These are phyloP conservation scores for Mycena leptocephala DNA, from an alignment of 768 basidiomycete genomes.

Conservation along the genomic window DNA sequence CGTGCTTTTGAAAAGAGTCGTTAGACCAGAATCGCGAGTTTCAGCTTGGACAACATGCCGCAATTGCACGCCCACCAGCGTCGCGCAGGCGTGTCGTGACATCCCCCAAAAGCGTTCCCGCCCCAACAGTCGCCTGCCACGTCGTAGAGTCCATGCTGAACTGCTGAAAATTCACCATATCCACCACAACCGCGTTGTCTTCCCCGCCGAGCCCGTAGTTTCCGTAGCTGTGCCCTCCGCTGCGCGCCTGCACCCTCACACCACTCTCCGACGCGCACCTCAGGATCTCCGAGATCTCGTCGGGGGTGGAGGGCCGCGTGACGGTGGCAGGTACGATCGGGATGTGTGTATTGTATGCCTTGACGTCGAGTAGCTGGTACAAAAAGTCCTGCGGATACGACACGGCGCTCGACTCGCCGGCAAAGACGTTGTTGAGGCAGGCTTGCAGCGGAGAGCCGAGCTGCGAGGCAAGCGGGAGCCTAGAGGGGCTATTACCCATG, in stretches of 20 bases:
- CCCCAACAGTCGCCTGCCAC: conserved; percentile 41
- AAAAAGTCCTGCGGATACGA: conserved; percentile 21
- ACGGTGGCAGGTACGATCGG: conserved; percentile 40
- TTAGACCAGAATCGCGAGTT: too few relatives aligned
- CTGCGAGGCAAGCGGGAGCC: not conserved
- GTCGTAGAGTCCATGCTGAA: conserved; percentile 43
- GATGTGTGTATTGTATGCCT: conserved; percentile 31
- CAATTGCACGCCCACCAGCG: conserved; percentile 41
- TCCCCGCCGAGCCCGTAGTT: conserved; percentile 42
- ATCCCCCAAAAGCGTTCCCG: conserved; percentile 41
- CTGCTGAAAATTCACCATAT: conserved; percentile 41
- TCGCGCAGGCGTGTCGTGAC: conserved; percentile 36
- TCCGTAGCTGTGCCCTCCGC: conserved; percentile 30
- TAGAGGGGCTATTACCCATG: too few relatives aligned
- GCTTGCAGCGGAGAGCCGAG: conserved; percentile 19
- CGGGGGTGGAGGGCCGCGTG: conserved; percentile 30
- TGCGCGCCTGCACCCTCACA: conserved; percentile 35
- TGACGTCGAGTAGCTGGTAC: conserved; percentile 25
- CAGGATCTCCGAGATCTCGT: conserved; percentile 33
- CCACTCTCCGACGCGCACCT: conserved; percentile 32
- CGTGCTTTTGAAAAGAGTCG: too few relatives aligned
- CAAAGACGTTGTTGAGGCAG: conserved; percentile 30
- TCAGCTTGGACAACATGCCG: too few relatives aligned
- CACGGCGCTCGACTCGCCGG: conserved; percentile 19
- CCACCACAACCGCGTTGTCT: conserved; percentile 48